Evolutionary conservation across 345 rosid genomes (phyloP), one percentile per base, ranked within the genome.

Genomic region (Pistacia vera): DNA sequence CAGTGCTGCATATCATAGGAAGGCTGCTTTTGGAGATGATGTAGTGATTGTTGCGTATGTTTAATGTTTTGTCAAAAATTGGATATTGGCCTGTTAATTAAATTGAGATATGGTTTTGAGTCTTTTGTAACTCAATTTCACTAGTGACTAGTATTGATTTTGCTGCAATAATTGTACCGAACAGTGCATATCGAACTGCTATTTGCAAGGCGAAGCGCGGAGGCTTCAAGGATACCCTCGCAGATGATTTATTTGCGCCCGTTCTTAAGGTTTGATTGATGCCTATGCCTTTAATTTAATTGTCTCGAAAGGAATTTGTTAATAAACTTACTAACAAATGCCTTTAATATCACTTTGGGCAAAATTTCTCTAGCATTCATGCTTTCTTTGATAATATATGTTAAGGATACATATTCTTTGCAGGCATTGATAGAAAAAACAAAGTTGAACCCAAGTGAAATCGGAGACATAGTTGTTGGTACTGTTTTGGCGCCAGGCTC

Each of bases 11-110:
- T 93, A 88, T 84, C 85, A 82, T 7, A 79, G 98, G 77, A 86
- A 86, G 73, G 89, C 95, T 81, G 88, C 91, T 67, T 92, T 90
- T 28, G 93, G 90, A 9, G 98, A 96, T 74, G 98, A 93, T 76
- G 76, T 96, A 4, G 99, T 93, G 76, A 91, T 96, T 56, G 97
- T 92, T 35, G 97, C 98, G 98, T 93, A 86, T 84, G 98, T 89
- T 78, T 17, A 51, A 41, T 41, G 38, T 36, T 62, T 67, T 58
- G 12, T 75, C 41, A 6, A 11, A 20, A 63, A 44, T 36, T 33
- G 38, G 44, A 57, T 46, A 65, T 13, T 52, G 11, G 38, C 4
- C 0, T 16, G 14, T 17, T 48, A 16, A 35, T 28, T 56, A 57
- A n/a, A 8, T 68, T 0, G 25, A 57, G 18, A 2, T 51, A 60